phyloP scores from a whole-genome alignment of 1,284 basidiomycete genomes.

The Microbotryum scabiosae region DNA sequence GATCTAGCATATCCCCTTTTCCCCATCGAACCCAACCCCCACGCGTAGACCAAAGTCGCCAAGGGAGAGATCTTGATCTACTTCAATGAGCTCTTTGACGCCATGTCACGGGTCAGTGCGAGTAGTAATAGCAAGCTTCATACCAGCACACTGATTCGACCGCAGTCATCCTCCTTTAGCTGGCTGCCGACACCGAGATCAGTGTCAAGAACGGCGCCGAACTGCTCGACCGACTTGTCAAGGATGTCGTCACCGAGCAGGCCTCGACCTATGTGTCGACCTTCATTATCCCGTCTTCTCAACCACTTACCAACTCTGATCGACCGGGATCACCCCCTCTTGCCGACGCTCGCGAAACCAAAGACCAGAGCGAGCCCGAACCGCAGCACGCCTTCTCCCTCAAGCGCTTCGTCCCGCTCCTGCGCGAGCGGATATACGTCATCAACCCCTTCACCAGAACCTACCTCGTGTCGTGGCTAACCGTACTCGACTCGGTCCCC shows the following conservation, averaged over 20 bases:
- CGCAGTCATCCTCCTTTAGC: constrained; percentile 49
- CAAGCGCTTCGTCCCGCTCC: constrained; percentile 85
- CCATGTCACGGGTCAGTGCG: constrained; percentile 74
- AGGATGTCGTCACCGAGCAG: constrained; percentile 95
- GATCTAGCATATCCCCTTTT: background rate
- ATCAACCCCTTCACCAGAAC: constrained; percentile 91
- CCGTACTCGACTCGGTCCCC: constrained; percentile 89
- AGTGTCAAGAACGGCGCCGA: constrained; percentile 99
- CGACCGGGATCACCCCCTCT: constrained; percentile 3
- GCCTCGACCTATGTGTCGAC: constrained; percentile 85
- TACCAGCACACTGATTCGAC: too few species aligned
- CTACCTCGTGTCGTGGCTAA: constrained; percentile 95
- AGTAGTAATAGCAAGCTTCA: too few species aligned
- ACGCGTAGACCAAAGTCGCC: constrained; percentile 64
- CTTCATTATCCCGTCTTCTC: constrained; percentile 2
- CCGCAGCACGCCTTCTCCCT: constrained; percentile 69
- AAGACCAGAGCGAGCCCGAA: constrained; percentile 2
- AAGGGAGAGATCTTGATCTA: constrained; percentile 95
- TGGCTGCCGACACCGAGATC: constrained; percentile 89
- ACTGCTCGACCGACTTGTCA: constrained; percentile 89
- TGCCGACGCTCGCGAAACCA: too few species aligned
- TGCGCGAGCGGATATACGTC: constrained; percentile 88
- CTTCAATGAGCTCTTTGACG: constrained; percentile 98
- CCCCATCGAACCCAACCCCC: background rate
- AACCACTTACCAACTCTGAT: background rate